A percentile compares a stretch with the other conserved stretches of the same genome.
phyloP scores from a whole-genome alignment of 2,329 filamentous ascomycete genomes.

The Aureobasidium sp. region DNA sequence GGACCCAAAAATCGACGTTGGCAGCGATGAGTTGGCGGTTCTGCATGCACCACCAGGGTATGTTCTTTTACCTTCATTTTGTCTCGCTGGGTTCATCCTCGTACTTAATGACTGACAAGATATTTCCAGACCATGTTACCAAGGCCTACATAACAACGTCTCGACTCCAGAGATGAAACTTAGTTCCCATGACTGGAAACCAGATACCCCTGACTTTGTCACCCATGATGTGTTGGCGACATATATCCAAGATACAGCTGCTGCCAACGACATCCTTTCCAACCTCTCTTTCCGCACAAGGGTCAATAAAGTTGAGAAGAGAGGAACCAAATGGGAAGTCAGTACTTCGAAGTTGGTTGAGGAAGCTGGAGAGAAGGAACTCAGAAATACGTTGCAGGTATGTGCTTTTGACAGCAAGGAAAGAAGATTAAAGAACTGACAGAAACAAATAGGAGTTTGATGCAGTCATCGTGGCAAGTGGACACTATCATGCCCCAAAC shows the following conservation, averaged over 20 bases:
- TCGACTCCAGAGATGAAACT: conserved; percentile 42
- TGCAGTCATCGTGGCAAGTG: conserved; percentile 44
- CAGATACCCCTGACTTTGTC: conserved; percentile 51
- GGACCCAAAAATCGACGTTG: neutral
- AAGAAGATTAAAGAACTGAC: conserved; percentile 10
- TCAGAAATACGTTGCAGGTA: neutral
- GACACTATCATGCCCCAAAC: conserved; percentile 45
- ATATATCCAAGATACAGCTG: conserved; percentile 54
- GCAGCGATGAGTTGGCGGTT: conserved; percentile 12
- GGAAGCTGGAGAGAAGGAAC: conserved; percentile 2
- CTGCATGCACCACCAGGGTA: conserved; percentile 44
- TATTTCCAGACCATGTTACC: conserved; percentile 39
- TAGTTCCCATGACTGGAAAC: conserved; percentile 46
- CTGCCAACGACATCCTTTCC: conserved; percentile 40
- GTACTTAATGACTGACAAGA: neutral
- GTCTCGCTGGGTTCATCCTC: too few relatives aligned
- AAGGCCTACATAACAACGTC: conserved; percentile 46
- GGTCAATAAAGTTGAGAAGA: conserved; percentile 47
- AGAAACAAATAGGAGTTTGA: conserved; percentile 33
- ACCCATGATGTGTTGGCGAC: conserved; percentile 47
- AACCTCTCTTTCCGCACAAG: conserved; percentile 49
- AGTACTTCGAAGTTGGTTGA: conserved; percentile 36
- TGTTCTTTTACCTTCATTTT: too few relatives aligned
- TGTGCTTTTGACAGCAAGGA: too few relatives aligned
- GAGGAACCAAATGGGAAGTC: conserved; percentile 42